These are phyloP conservation scores for Lipomyces orientalis DNA, from an alignment of 805 yeast genomes.

Conservation along the genomic window DNA sequence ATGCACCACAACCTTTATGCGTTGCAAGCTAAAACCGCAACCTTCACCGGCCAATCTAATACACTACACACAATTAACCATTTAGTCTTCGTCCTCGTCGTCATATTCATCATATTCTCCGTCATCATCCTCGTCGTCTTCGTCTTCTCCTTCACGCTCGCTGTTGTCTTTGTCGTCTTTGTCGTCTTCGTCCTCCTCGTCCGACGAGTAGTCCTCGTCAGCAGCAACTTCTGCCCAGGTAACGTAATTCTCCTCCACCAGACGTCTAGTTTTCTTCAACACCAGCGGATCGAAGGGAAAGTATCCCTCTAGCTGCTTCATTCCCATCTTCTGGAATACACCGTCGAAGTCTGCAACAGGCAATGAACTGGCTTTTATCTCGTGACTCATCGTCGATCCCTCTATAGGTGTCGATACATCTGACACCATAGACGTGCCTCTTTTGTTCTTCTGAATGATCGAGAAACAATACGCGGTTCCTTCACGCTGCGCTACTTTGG, in stretches of 20 bases:
- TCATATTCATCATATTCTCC: not conserved
- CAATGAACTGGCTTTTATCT: not conserved
- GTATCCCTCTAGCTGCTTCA: slow-evolving; percentile 80
- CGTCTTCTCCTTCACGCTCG: slow-evolving; percentile 29
- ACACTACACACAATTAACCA: not conserved
- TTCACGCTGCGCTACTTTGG: slow-evolving; percentile 86
- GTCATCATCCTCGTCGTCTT: slow-evolving; percentile 12
- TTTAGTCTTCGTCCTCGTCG: not conserved
- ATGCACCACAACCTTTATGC: not conserved
- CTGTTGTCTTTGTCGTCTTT: slow-evolving; percentile 41
- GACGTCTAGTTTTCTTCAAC: slow-evolving; percentile 62
- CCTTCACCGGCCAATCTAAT: not conserved
- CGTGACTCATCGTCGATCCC: not conserved
- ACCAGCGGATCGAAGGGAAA: slow-evolving; percentile 95
- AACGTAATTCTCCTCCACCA: slow-evolving; percentile 64
- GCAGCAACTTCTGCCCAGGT: slow-evolving; percentile 85
- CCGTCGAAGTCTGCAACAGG: slow-evolving; percentile 1
- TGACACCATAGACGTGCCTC: slow-evolving; percentile 49
- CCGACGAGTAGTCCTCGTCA: slow-evolving; percentile 53
- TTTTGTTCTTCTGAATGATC: slow-evolving; percentile 86
- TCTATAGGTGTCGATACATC: slow-evolving; percentile 5
- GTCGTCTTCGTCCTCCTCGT: slow-evolving; percentile 54
- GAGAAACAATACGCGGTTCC: slow-evolving; percentile 93
- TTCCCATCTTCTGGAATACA: slow-evolving; percentile 3
- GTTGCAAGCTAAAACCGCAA: not conserved